phyloP scores from a whole-genome alignment of 1,284 basidiomycete genomes.

The Flammula alnicola region DNA sequence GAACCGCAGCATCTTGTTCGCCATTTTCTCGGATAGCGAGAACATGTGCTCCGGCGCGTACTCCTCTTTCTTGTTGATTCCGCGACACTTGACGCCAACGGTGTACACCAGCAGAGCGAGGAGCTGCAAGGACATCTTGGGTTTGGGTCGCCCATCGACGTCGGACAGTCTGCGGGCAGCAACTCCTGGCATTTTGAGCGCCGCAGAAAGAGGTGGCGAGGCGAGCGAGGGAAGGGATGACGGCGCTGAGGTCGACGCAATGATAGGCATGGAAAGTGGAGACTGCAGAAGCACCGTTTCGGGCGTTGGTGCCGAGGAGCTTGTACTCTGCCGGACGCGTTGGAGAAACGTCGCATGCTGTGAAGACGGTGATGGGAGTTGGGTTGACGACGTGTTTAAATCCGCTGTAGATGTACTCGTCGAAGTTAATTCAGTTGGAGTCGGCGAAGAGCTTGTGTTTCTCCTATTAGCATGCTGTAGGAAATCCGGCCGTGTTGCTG shows the following conservation, averaged over 20 bases:
- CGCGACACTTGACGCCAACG: conserved; percentile 92
- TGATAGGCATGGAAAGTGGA: too few relatives aligned
- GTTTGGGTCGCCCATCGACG: conserved; percentile 26
- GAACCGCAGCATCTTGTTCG: conserved; percentile 64
- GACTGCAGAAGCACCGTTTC: background rate
- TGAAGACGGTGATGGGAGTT: background rate
- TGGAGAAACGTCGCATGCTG: background rate
- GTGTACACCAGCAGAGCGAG: conserved; percentile 90
- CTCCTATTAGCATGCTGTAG: conserved; percentile 4
- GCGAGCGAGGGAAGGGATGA: too few relatives aligned
- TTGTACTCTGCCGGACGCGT: conserved; percentile 1
- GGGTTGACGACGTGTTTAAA: background rate
- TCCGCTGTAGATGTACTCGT: conserved; percentile 4
- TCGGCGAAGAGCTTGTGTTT: background rate
- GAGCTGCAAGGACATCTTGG: conserved; percentile 77
- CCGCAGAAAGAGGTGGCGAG: background rate
- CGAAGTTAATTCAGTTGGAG: background rate
- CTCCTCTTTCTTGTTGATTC: conserved; percentile 90
- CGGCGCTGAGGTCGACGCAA: too few relatives aligned
- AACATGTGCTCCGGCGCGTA: conserved; percentile 93
- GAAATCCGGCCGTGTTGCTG: background rate
- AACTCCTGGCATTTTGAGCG: background rate
- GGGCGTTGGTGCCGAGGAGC: background rate
- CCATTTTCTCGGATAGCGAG: conserved; percentile 87
- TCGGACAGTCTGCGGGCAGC: background rate